phyloP scores from a whole-genome alignment of 257 asterid genomes.

The Nicotiana obtusifolia region DNA sequence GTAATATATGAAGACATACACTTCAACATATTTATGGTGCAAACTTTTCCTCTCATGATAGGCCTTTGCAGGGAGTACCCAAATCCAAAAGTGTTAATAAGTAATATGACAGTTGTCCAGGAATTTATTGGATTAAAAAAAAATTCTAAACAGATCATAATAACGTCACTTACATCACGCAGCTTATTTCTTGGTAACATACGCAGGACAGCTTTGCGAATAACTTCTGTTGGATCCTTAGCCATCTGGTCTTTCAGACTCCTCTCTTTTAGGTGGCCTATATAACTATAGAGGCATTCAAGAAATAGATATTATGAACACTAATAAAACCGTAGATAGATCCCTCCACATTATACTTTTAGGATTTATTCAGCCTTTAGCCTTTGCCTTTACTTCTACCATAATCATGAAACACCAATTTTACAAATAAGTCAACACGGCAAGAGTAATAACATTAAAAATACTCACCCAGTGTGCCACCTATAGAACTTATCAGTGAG shows the following conservation, averaged over 20 bases:
- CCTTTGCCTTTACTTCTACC: neutral
- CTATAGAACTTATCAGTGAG: slow-evolving; percentile 83
- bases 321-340: neutral
- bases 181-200: slow-evolving; percentile 95
- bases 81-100: neutral
- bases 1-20: neutral
- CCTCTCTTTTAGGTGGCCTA: slow-evolving; percentile 95
- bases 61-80: neutral
- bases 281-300: slow-evolving; percentile 39
- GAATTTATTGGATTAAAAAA: neutral
- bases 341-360: neutral
- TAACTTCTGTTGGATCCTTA: slow-evolving; percentile 96
- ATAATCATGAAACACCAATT: neutral
- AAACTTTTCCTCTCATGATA: neutral
- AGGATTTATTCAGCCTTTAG: neutral
- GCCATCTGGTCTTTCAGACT: slow-evolving; percentile 96
- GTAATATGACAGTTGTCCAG: neutral
- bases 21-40: neutral
- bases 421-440: neutral
- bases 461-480: slow-evolving; percentile 89
- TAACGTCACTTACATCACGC: slow-evolving; percentile 68
- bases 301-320: neutral
- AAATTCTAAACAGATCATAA: neutral
- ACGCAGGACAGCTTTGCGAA: slow-evolving; percentile 89
- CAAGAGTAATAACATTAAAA: neutral